Evolutionary conservation across 2,329 filamentous ascomycete species (phyloP).

Genomic region (Neocatenulostroma microsporum): DNA sequence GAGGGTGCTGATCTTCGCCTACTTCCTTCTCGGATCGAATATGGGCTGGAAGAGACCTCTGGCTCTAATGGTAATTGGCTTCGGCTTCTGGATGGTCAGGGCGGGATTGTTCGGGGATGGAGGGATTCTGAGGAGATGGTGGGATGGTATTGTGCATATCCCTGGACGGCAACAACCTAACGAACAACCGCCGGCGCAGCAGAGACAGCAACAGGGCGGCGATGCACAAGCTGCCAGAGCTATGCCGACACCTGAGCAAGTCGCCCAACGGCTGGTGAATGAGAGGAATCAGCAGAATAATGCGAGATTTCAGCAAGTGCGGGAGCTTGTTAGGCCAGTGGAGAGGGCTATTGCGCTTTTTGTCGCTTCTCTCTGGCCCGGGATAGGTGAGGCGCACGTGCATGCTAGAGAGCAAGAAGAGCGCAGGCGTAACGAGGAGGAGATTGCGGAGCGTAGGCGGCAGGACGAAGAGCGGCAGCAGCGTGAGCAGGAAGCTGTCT

Average conservation of each 20-base stretch:
- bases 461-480: constrained; percentile 20
- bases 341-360: constrained; percentile 56
- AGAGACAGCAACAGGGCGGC: not conserved
- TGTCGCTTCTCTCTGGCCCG: constrained; percentile 54
- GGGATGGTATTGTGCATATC: constrained; percentile 36
- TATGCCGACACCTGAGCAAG: constrained; percentile 35
- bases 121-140: constrained; percentile 33
- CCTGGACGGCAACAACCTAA: constrained; percentile 9
- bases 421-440: constrained; percentile 22
- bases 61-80: constrained; percentile 33
- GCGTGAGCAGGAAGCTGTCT: constrained; percentile 16
- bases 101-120: constrained; percentile 36
- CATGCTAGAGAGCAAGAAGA: constrained; percentile 42
- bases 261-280: constrained; percentile 34
- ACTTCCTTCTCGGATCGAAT: constrained; percentile 47
- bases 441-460: constrained; percentile 18
- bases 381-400: constrained; percentile 55
- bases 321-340: constrained; percentile 35
- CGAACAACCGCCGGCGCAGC: no score
- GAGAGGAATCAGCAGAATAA: constrained; percentile 18
- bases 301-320: constrained; percentile 13
- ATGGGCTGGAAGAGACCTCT: constrained; percentile 37
- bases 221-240: constrained; percentile 1
- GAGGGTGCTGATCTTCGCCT: constrained; percentile 51
- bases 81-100: constrained; percentile 36